Conservation (phyloP, 2,329 filamentous ascomycete genomes). For the Aureobasidium sp. region DNA sequence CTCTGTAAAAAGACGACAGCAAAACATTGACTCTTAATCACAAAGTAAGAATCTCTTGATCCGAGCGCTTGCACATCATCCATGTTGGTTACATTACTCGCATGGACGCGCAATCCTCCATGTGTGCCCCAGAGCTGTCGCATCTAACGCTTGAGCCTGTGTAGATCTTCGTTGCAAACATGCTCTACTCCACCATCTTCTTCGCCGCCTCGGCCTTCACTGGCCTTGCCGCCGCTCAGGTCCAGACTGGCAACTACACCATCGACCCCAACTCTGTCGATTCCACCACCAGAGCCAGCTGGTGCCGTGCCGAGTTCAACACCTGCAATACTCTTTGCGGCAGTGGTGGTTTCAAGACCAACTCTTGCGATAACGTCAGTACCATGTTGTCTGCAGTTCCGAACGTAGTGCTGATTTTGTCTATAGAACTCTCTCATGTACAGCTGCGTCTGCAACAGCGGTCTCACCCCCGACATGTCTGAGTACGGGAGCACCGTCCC, state of each 20-base stretch:
- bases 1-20: neutral
- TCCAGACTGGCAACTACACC: slow-evolving; percentile 21
- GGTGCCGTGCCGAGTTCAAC: slow-evolving; percentile 52
- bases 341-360: slow-evolving; percentile 33
- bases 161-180: slow-evolving; percentile 23
- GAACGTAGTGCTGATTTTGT: slow-evolving; percentile 12
- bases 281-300: slow-evolving; percentile 32
- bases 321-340: slow-evolving; percentile 54
- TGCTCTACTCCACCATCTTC: slow-evolving; percentile 41
- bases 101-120: slow-evolving; percentile 9
- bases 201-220: slow-evolving; percentile 39
- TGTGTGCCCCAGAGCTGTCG: neutral
- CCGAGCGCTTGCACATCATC: neutral
- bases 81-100: neutral
- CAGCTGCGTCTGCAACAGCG: slow-evolving; percentile 50
- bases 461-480: slow-evolving; percentile 45
- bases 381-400: neutral
- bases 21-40: slow-evolving; percentile 8
- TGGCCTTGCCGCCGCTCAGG: slow-evolving; percentile 37
- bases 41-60: neutral
- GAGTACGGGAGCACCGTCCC: slow-evolving; percentile 51
- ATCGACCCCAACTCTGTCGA: slow-evolving; percentile 36
- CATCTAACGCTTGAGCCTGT: slow-evolving; percentile 9
- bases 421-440: slow-evolving; percentile 39
- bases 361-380: slow-evolving; percentile 51